Evolutionary conservation across 305 asterid species (phyloP).

Genomic region (Fraxinus ornus): DNA sequence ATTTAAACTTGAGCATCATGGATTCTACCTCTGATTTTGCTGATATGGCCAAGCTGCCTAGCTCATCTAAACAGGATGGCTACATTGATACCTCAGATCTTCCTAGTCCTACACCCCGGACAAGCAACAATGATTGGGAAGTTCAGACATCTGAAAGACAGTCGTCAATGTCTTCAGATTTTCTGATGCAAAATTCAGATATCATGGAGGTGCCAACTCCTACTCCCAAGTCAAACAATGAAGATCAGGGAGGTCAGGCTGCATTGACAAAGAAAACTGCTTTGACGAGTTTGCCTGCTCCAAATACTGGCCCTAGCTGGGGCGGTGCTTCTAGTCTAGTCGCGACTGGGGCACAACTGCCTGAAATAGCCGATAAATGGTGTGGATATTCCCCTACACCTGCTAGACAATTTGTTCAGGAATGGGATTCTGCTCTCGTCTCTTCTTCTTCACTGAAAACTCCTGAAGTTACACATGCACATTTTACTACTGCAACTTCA

Average conservation of each 20-base stretch:
- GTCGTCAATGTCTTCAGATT: too few relatives aligned
- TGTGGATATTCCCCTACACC: constrained; percentile 59
- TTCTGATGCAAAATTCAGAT: too few relatives aligned
- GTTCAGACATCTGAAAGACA: too few relatives aligned
- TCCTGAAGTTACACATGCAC: constrained; percentile 38
- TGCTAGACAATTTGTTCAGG: constrained; percentile 44
- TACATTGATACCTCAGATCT: constrained; percentile 34
- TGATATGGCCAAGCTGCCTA: constrained; percentile 34
- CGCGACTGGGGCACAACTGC: constrained; percentile 45
- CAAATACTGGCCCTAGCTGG: constrained; percentile 51
- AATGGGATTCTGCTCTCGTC: constrained; percentile 49
- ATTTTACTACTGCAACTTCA: constrained; percentile 29
- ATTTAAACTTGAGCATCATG: constrained; percentile 43
- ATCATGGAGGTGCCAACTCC: constrained; percentile 54
- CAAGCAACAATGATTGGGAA: too few relatives aligned
- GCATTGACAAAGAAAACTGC: constrained; percentile 34
- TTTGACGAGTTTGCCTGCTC: constrained; percentile 34
- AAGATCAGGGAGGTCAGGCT: constrained; percentile 34
- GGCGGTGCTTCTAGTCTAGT: constrained; percentile 35
- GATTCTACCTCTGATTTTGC: constrained; percentile 36
- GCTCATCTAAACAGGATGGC: constrained; percentile 35
- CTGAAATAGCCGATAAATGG: constrained; percentile 61
- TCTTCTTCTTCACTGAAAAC: constrained; percentile 41
- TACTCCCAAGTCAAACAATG: constrained; percentile 44
- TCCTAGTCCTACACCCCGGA: constrained; percentile 26